A percentile compares a stretch with the other conserved stretches of the same genome.
Evolutionary conservation across 2,329 filamentous ascomycete species (phyloP).

Genomic region (Pestalotiopsis sp.): DNA sequence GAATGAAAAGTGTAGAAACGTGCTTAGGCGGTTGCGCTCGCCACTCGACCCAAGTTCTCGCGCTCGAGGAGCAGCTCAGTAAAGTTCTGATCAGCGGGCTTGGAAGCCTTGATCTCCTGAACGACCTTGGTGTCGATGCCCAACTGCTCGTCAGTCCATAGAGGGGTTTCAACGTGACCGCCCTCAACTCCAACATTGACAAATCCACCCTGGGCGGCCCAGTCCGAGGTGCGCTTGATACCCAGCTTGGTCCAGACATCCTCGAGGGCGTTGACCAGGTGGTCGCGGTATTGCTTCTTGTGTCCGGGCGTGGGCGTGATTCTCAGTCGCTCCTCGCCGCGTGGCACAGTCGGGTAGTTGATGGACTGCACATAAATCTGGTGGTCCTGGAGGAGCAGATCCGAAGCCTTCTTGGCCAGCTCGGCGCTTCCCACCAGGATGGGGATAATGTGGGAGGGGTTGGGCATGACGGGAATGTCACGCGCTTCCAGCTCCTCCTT

Average conservation of each 20-base stretch:
- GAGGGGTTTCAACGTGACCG: conserved; percentile 63
- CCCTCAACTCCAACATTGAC: conserved; percentile 84
- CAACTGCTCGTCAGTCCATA: conserved; percentile 92
- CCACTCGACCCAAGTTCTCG: conserved; percentile 39
- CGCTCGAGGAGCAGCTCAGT: conserved; percentile 63
- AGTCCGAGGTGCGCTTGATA: conserved; percentile 91
- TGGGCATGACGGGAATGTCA: conserved; percentile 95
- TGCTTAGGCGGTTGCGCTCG: conserved; percentile 33
- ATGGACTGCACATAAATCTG: conserved; percentile 84
- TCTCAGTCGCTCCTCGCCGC: conserved; percentile 90
- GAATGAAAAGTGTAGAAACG: conserved; percentile 13
- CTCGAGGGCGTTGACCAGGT: conserved; percentile 82
- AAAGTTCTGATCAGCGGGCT: conserved; percentile 40
- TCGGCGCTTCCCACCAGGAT: conserved; percentile 93
- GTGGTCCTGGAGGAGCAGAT: conserved; percentile 87
- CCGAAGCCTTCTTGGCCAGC: conserved; percentile 86
- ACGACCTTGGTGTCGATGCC: conserved; percentile 66
- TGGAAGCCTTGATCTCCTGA: conserved; percentile 58
- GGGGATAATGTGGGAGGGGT: conserved; percentile 95
- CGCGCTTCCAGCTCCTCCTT: conserved; percentile 78
- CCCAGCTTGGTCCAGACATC: conserved; percentile 85
- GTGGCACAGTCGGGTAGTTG: conserved; percentile 18
- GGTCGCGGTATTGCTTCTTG: conserved; percentile 78
- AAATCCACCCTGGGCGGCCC: conserved; percentile 89
- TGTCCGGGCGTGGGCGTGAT: conserved; percentile 97